A percentile compares a stretch with the other conserved stretches of the same genome.
Conservation (phyloP, 805 yeast genomes). For the Ogataea methylovora region DNA sequence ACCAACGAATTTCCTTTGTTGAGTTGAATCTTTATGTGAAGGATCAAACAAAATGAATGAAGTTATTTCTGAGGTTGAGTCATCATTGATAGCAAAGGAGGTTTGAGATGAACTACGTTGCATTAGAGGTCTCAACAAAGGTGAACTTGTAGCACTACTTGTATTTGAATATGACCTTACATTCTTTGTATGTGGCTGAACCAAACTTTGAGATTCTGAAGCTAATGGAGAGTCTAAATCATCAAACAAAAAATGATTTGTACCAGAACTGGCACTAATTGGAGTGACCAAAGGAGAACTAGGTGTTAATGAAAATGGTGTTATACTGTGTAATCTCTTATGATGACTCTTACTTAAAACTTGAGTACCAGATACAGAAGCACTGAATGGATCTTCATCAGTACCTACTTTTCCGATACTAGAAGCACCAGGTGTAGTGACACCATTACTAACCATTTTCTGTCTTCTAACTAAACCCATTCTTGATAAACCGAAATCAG, state of each 20-base stretch:
- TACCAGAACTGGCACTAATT: conserved; percentile 4
- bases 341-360: not conserved
- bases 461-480: conserved; percentile 86
- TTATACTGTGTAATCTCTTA: conserved; percentile 10
- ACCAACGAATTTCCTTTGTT: conserved; percentile 72
- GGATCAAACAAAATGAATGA: conserved; percentile 73
- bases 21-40: conserved; percentile 22
- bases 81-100: conserved; percentile 44
- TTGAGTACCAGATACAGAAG: not conserved
- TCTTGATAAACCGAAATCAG: conserved; percentile 91
- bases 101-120: conserved; percentile 47
- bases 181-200: not conserved
- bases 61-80: conserved; percentile 16
- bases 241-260: conserved; percentile 5
- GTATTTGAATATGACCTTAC: conserved; percentile 24
- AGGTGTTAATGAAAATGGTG: conserved; percentile 19
- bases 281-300: conserved; percentile 16
- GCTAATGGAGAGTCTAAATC: conserved; percentile 6
- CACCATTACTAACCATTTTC: conserved; percentile 18
- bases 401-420: not conserved
- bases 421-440: conserved; percentile 1
- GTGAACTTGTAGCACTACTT: conserved; percentile 37
- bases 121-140: conserved; percentile 38
- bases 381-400: conserved; percentile 12
- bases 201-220: not conserved